A percentile compares a stretch with the other conserved stretches of the same genome.
phyloP scores from a whole-genome alignment of 2,329 filamentous ascomycete species.

The Colletotrichum tropicale region DNA sequence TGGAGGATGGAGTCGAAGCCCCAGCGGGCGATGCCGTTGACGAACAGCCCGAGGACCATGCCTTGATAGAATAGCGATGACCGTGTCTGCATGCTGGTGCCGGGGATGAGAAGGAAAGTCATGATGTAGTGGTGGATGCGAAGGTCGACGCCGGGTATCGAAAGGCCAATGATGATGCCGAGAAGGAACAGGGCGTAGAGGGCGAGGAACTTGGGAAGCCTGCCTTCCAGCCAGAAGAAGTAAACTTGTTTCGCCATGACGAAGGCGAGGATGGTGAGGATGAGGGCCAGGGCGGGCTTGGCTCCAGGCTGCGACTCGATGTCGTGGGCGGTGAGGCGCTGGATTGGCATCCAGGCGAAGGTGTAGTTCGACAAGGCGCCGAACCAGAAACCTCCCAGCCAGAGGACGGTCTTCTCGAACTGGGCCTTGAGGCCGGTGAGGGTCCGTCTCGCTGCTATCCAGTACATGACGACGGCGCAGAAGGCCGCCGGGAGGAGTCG shows the following conservation, averaged over 20 bases:
- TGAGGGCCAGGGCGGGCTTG: conserved; percentile 77
- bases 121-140: conserved; percentile 96
- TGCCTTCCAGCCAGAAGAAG: conserved; percentile 84
- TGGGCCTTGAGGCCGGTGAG: conserved; percentile 78
- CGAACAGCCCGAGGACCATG: conserved; percentile 85
- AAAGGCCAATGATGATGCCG: conserved; percentile 70
- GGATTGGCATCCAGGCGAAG: conserved; percentile 90
- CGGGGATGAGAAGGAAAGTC: conserved; percentile 83
- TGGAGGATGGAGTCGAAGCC: conserved; percentile 90
- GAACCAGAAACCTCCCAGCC: conserved; percentile 89
- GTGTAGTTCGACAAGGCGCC: conserved; percentile 95
- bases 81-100: conserved; percentile 86
- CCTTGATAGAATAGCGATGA: conserved; percentile 88
- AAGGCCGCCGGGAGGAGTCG: conserved; percentile 88
- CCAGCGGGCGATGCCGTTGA: conserved; percentile 94
- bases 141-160: conserved; percentile 77
- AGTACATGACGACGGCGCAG: conserved; percentile 86
- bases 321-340: conserved; percentile 87
- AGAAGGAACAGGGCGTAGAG: conserved; percentile 75
- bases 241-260: conserved; percentile 80
- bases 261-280: conserved; percentile 71
- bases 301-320: conserved; percentile 89
- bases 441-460: conserved; percentile 75
- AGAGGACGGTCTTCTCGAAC: conserved; percentile 87
- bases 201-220: conserved; percentile 76